phyloP scores from a whole-genome alignment of 768 basidiomycete genomes.

The Hortiboletus flavorubellus region DNA sequence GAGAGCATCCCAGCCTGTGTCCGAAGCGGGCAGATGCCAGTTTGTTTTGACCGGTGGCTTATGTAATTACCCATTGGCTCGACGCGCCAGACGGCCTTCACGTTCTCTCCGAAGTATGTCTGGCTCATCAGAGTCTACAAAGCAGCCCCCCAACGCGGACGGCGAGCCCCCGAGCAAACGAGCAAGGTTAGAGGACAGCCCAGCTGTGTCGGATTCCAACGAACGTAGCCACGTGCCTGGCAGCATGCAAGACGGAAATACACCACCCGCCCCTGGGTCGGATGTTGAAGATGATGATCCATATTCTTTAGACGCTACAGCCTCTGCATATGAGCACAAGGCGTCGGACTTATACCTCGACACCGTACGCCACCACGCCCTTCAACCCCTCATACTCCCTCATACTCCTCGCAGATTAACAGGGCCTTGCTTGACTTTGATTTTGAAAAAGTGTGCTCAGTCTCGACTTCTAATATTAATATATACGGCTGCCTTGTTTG shows the following conservation, averaged over 20 bases:
- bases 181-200: conserved; percentile 20
- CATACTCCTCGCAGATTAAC: conserved; percentile 65
- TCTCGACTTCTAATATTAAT: conserved; percentile 95
- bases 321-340: conserved; percentile 27
- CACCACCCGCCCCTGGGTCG: conserved; percentile 15
- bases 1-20: conserved; percentile 18
- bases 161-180: conserved; percentile 32
- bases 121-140: conserved; percentile 10
- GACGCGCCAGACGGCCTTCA: not conserved
- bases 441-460: conserved; percentile 98
- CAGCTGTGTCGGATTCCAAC: conserved; percentile 8
- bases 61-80: conserved; percentile 13
- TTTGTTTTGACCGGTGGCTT: conserved; percentile 10
- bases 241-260: conserved; percentile 30
- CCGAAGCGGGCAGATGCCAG: not conserved
- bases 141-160: conserved; percentile 4
- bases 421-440: conserved; percentile 92
- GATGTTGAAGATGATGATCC: conserved; percentile 26
- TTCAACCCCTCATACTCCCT: conserved; percentile 12
- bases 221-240: conserved; percentile 28
- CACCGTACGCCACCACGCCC: conserved; percentile 57
- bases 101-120: conserved; percentile 13
- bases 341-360: conserved; percentile 92
- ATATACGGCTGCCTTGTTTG: conserved; percentile 97
- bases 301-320: conserved; percentile 26